Evolutionary conservation across 306 rosid species (phyloP).

Genomic region (Sindora glabra): DNA sequence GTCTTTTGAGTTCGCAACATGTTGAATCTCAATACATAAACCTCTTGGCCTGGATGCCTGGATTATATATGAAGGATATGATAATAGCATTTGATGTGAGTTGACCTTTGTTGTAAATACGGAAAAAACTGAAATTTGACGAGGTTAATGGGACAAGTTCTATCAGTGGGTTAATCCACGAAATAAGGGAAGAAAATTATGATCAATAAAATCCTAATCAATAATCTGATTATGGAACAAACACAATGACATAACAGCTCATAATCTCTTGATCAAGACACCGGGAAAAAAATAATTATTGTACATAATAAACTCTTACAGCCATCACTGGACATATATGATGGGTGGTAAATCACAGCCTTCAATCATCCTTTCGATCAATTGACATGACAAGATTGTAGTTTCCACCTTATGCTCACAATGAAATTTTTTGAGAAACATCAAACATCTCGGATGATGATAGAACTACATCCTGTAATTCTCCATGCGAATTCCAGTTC

Average conservation of each 20-base stretch:
- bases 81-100: too few species aligned
- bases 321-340: background rate
- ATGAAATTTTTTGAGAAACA: slow-evolving; percentile 3
- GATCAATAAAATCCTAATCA: too few species aligned
- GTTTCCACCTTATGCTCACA: slow-evolving; percentile 3
- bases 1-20: too few species aligned
- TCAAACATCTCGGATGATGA: slow-evolving; percentile 36
- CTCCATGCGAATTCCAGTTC: background rate
- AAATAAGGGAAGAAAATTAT: too few species aligned
- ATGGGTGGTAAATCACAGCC: background rate
- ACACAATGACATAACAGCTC: background rate
- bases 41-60: too few species aligned
- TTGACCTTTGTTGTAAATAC: too few species aligned
- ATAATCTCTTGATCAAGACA: background rate
- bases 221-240: background rate
- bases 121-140: too few species aligned
- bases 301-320: background rate
- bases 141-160: too few species aligned
- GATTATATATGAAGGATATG: too few species aligned
- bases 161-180: too few species aligned
- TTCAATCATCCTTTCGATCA: background rate
- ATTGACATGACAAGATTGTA: background rate
- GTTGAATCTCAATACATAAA: too few species aligned
- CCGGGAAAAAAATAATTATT: background rate
- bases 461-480: slow-evolving; percentile 31